phyloP scores from a whole-genome alignment of 768 basidiomycete genomes.

The Crassisporium funariophilum region DNA sequence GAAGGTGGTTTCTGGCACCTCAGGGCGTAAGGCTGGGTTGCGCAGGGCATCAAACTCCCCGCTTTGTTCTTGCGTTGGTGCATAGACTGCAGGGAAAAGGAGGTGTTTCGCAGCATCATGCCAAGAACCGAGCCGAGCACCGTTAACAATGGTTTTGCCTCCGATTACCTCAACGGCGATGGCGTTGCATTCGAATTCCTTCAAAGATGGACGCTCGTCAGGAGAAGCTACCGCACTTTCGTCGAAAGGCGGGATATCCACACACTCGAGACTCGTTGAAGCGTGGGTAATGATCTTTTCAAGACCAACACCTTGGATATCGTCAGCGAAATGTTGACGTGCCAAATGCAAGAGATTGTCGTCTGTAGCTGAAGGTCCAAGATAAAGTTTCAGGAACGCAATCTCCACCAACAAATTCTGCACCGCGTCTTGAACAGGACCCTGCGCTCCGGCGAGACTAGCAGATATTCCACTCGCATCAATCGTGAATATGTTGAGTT shows the following conservation, averaged over 20 bases:
- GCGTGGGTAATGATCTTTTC: conserved; percentile 55
- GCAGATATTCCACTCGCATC: conserved; percentile 58
- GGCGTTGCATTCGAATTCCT: conserved; percentile 72
- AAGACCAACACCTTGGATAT: conserved; percentile 50
- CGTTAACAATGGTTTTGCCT: conserved; percentile 60
- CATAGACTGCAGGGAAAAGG: conserved; percentile 83
- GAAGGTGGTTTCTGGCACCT: conserved; percentile 86
- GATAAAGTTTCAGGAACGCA: conserved; percentile 83
- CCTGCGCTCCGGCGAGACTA: conserved; percentile 36
- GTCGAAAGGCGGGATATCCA: conserved; percentile 33
- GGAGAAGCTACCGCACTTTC: conserved; percentile 24
- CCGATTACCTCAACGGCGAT: conserved; percentile 64
- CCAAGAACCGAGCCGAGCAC: conserved; percentile 68
- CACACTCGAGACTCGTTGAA: conserved; percentile 71
- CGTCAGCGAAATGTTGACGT: conserved; percentile 44
- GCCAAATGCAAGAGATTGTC: conserved; percentile 54
- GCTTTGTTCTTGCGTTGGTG: conserved; percentile 43
- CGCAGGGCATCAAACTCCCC: conserved; percentile 52
- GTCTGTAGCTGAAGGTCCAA: conserved; percentile 64
- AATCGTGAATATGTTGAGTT: conserved; percentile 60
- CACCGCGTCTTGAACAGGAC: conserved; percentile 39
- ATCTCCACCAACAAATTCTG: conserved; percentile 69
- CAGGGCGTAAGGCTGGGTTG: conserved; percentile 79
- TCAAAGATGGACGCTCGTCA: conserved; percentile 37
- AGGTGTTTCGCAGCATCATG: conserved; percentile 88